These are phyloP conservation scores for Lactarius quietus DNA, from an alignment of 768 basidiomycete genomes.

Conservation along the genomic window DNA sequence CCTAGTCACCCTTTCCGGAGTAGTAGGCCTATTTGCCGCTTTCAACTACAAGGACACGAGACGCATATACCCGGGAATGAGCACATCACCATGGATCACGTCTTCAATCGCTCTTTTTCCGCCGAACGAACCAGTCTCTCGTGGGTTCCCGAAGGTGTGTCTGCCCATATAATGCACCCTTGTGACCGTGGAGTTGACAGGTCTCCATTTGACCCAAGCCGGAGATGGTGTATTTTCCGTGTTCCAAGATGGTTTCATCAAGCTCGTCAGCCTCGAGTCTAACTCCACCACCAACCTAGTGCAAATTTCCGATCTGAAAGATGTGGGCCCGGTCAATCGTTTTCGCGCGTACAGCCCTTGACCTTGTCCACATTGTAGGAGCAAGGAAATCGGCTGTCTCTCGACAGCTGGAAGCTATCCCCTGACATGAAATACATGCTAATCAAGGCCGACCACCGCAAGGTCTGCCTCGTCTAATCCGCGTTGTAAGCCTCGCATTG, in stretches of 20 bases:
- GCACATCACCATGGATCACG: slow-evolving; percentile 81
- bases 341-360: slow-evolving; percentile 12
- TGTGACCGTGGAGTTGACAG: slow-evolving; percentile 18
- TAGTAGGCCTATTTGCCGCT: slow-evolving; percentile 79
- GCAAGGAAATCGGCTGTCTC: slow-evolving; percentile 46
- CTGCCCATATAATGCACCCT: not conserved
- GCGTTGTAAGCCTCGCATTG: slow-evolving; percentile 23
- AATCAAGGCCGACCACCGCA: slow-evolving; percentile 67
- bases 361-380: slow-evolving; percentile 41
- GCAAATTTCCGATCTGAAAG: slow-evolving; percentile 51
- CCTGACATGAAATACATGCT: slow-evolving; percentile 90
- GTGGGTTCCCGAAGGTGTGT: slow-evolving; percentile 91
- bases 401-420: slow-evolving; percentile 75
- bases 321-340: slow-evolving; percentile 44
- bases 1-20: slow-evolving; percentile 56
- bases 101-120: slow-evolving; percentile 89
- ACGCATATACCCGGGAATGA: slow-evolving; percentile 50
- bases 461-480: slow-evolving; percentile 44
- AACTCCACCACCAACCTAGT: slow-evolving; percentile 66
- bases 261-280: slow-evolving; percentile 75
- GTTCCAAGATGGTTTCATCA: slow-evolving; percentile 57
- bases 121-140: slow-evolving; percentile 47
- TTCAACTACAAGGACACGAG: slow-evolving; percentile 59
- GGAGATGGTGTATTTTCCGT: slow-evolving; percentile 91
- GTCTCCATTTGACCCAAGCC: slow-evolving; percentile 44